These are phyloP conservation scores for Blepharisma japonicum DNA, from an alignment of 73 alveolate species.

Conservation along the genomic window DNA sequence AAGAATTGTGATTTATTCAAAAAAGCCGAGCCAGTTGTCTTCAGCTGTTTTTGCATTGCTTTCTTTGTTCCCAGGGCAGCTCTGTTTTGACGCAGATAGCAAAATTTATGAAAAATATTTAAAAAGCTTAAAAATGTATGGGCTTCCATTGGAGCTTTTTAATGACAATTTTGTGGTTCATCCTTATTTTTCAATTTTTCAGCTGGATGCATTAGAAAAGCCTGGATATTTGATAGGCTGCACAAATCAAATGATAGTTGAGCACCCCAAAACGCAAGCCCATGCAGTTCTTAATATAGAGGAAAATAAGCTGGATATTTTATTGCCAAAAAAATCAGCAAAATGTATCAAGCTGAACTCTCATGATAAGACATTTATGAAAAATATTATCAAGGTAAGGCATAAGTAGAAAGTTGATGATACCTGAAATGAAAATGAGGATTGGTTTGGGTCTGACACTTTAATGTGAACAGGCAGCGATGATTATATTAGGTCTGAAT, in stretches of 20 bases:
- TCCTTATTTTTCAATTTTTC: constrained; percentile 17
- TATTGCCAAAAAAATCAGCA: neutral
- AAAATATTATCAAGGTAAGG: neutral
- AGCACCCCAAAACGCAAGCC: neutral
- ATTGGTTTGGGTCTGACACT: neutral
- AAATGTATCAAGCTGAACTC: neutral
- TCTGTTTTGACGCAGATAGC: neutral
- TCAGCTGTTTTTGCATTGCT: neutral
- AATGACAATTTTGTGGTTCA: neutral
- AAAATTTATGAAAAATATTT: neutral
- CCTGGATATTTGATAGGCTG: constrained; percentile 14
- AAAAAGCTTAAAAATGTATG: neutral
- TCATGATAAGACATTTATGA: neutral
- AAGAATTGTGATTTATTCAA: neutral
- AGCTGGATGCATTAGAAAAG: neutral
- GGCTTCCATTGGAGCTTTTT: constrained; percentile 7
- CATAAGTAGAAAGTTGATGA: neutral
- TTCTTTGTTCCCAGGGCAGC: constrained; percentile 12
- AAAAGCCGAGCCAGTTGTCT: constrained; percentile 15
- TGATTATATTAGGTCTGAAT: neutral
- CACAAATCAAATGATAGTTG: constrained; percentile 18
- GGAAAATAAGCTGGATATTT: neutral
- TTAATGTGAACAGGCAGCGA: neutral
- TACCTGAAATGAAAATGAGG: neutral
- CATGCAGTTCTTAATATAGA: constrained; percentile 24